A percentile compares a stretch with the other conserved stretches of the same genome.
Evolutionary conservation across 805 yeast genomes (phyloP).

Genomic region (Teunomyces cretensis): DNA sequence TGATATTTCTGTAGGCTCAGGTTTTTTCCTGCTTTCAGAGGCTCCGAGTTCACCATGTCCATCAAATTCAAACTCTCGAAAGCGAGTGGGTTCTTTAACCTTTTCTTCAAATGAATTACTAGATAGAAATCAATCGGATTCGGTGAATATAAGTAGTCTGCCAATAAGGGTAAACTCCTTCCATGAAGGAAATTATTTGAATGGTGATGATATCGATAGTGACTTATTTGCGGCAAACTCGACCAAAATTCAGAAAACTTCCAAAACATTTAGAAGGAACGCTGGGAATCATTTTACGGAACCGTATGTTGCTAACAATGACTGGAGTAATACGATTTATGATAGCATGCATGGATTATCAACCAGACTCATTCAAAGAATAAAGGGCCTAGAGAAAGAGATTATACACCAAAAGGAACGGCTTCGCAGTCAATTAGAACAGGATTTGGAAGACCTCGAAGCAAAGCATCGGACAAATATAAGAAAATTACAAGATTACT

Average conservation of each 20-base stretch:
- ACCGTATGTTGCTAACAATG: not conserved
- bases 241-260: not conserved
- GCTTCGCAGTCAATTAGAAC: not conserved
- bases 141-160: not conserved
- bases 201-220: not conserved
- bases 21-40: not conserved
- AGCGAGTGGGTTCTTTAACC: not conserved
- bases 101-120: too few relatives aligned
- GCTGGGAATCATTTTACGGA: not conserved
- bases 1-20: not conserved
- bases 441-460: constrained; percentile 1
- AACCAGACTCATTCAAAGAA: not conserved
- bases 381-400: not conserved
- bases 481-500: not conserved
- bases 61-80: not conserved
- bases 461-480: not conserved
- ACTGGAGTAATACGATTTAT: not conserved
- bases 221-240: not conserved
- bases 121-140: not conserved
- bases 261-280: not conserved
- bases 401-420: not conserved
- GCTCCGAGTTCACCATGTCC: not conserved
- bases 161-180: too few relatives aligned
- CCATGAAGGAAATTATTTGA: not conserved
- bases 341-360: not conserved